Evolutionary conservation across 306 rosid genomes (phyloP).

Genomic region (Adenanthera pavonina): DNA sequence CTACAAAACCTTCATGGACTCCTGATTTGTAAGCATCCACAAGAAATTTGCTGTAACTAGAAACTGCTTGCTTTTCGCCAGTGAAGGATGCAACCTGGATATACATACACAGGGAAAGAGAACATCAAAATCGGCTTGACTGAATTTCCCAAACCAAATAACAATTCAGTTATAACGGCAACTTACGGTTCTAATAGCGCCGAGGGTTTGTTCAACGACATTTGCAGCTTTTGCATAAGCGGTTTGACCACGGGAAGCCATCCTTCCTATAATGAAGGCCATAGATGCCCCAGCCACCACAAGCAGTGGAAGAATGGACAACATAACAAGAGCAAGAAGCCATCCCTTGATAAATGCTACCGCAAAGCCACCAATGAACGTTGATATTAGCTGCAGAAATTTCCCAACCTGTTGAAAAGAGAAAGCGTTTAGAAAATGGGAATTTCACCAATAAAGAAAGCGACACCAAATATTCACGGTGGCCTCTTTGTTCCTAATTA

Average conservation of each 20-base stretch:
- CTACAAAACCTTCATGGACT: conserved; percentile 65
- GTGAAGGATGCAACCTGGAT: conserved; percentile 79
- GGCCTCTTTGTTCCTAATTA: conserved; percentile 1
- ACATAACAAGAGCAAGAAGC: conserved; percentile 76
- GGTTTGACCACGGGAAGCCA: conserved; percentile 65
- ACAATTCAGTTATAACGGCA: not conserved
- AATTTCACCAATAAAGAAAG: not conserved
- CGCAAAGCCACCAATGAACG: conserved; percentile 71
- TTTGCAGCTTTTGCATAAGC: conserved; percentile 77
- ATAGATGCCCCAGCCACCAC: conserved; percentile 59
- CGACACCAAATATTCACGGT: not conserved
- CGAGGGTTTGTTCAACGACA: conserved; percentile 77
- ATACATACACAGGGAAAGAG: not conserved
- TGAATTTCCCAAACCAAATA: not conserved
- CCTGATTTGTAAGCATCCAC: conserved; percentile 68
- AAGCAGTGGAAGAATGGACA: conserved; percentile 64
- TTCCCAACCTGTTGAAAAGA: conserved; percentile 70
- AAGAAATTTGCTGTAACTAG: conserved; percentile 60
- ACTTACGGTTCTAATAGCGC: conserved; percentile 82
- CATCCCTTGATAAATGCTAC: conserved; percentile 79
- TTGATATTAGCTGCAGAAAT: conserved; percentile 59
- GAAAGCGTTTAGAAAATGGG: conserved; percentile 15
- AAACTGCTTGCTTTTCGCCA: conserved; percentile 72
- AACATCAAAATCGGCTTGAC: not conserved
- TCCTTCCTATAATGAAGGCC: conserved; percentile 54